A percentile compares a stretch with the other conserved stretches of the same genome.
These are phyloP conservation scores for Lichtheimia corymbifera DNA, from an alignment of 371 early-diverging fungal species.

Conservation along the genomic window DNA sequence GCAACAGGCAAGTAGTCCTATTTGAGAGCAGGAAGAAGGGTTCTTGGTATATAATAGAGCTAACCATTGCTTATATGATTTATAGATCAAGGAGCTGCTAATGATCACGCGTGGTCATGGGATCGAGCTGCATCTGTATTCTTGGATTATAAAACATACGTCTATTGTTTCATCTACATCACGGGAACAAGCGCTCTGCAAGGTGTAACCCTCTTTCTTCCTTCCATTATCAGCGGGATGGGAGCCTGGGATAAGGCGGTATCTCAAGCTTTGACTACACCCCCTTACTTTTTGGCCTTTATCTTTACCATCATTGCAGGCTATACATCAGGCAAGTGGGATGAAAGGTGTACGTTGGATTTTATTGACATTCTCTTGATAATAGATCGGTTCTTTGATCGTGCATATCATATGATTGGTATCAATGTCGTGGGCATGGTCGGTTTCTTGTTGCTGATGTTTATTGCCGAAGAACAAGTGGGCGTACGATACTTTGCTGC, in stretches of 20 bases:
- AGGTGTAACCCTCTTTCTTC: constrained; percentile 44
- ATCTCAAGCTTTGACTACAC: constrained; percentile 37
- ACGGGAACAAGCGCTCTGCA: constrained; percentile 40
- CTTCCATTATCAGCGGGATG: constrained; percentile 39
- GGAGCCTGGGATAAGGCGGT: constrained; percentile 39
- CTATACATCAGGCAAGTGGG: constrained; percentile 40
- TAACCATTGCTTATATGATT: not conserved
- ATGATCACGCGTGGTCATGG: constrained; percentile 50
- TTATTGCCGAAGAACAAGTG: constrained; percentile 16
- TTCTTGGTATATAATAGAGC: not conserved
- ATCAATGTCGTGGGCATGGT: constrained; percentile 28
- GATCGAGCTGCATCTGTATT: constrained; percentile 36
- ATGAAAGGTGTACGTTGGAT: too few relatives aligned
- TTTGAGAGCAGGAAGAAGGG: not conserved
- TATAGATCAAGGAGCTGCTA: constrained; percentile 41
- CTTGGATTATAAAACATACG: constrained; percentile 43
- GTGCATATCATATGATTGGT: constrained; percentile 33
- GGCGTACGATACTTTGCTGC: constrained; percentile 27
- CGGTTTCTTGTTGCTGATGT: constrained; percentile 37
- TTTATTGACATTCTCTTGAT: too few relatives aligned
- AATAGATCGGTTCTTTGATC: constrained; percentile 24
- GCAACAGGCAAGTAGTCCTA: constrained; percentile 20
- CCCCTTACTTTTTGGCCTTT: constrained; percentile 34
- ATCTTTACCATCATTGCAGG: constrained; percentile 24
- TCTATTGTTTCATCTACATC: constrained; percentile 40